Evolutionary conservation across 345 rosid genomes (phyloP).

Genomic region (Hibiscus trionum): DNA sequence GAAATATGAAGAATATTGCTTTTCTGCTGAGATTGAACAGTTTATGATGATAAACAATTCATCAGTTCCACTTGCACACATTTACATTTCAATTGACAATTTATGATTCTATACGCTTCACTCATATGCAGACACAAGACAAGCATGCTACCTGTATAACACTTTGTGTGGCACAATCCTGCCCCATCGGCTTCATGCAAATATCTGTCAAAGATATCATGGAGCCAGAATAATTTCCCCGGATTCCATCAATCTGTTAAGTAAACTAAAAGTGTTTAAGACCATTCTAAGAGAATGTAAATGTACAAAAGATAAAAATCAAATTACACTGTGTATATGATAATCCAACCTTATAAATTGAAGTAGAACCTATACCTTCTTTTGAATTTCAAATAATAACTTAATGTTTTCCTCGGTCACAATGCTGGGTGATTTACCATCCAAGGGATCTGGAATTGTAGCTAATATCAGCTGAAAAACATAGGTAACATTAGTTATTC

Average conservation of each 20-base stretch:
- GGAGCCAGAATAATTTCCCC: conserved; percentile 73
- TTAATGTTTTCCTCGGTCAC: conserved; percentile 78
- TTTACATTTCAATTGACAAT: neutral
- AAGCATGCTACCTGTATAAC: conserved; percentile 64
- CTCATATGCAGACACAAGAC: neutral
- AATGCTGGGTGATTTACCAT: conserved; percentile 55
- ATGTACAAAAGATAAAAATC: neutral
- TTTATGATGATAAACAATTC: neutral
- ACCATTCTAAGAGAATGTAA: neutral
- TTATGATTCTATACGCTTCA: neutral
- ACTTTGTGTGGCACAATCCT: conserved; percentile 94
- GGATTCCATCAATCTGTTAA: conserved; percentile 76
- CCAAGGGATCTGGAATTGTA: conserved; percentile 47
- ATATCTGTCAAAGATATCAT: conserved; percentile 80
- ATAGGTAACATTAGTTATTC: conserved; percentile 16
- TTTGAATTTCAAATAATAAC: conserved; percentile 87
- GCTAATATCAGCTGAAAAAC: conserved; percentile 73
- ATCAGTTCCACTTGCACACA: neutral
- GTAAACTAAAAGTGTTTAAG: conserved; percentile 10
- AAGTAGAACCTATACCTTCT: conserved; percentile 48
- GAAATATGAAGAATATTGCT: neutral
- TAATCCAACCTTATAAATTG: neutral
- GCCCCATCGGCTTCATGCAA: conserved; percentile 91
- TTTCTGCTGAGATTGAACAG: neutral
- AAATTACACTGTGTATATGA: neutral